Base-by-base conservation (phyloP, 176 grass and related monocot species). In the Bonia amplexicaulis region DNA sequence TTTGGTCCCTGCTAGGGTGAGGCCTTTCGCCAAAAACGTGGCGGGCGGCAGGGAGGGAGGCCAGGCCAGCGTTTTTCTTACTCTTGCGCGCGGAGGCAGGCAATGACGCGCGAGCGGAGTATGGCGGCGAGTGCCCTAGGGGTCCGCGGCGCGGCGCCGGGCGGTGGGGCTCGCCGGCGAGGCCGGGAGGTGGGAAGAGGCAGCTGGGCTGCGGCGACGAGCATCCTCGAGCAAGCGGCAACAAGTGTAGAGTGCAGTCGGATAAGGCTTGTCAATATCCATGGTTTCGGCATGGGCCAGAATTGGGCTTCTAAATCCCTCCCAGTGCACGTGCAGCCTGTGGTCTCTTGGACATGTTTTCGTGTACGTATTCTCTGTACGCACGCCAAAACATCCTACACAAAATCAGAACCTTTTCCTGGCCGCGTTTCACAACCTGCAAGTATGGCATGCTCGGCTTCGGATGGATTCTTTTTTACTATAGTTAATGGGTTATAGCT, bases 31-130 rank as follows among this genome's bases (percentile, higher is more conserved):
- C 83, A 65, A 86, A 86, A 64, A 77, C n/a, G 53, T 64, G 39
- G 45, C 55, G 78, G n/a, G 72, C 37, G 10, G 13, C 44, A 29
- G 40, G 45, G 35, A 35, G 33, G 23, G 10, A 25, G 5, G 17
- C 6, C 29, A 54, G 31, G n/a, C 48, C 48, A 15, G 13, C 4
- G n/a, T 17, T 19, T 20, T 0, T 12, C 82, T 85, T 90, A 92
- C 89, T 92, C 78, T 88, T 79, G 77, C 12, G 85, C 90, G 66
- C 84, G 92, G 49, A 92, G 77, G 78, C 85, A 90, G 40, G 89
- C 90, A 16, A 89, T 85, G 90, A 95, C 44, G 51, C 85, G 64
- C 17, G 89, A 82, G 9, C 65, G 84, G 6, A 91, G 86, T 46
- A 94, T 87, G 51, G 89, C 79, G 22, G 53, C 39, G 22, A 94